Evolutionary conservation across 1,139 yeast species (phyloP).

Genomic region (Kurtzmaniella quercitrusa): DNA sequence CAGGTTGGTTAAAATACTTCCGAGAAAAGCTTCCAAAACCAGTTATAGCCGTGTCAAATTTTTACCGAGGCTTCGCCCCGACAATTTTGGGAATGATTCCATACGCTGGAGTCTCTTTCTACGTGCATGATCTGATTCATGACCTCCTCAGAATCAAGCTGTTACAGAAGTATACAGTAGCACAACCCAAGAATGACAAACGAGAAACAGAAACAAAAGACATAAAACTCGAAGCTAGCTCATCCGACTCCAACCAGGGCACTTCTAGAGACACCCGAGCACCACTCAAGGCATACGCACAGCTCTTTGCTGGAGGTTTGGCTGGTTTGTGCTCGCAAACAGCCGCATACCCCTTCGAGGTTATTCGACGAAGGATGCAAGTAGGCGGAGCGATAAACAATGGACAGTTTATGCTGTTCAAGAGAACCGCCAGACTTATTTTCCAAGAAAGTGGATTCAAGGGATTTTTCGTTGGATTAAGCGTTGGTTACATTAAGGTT

Average conservation of each 20-base stretch:
- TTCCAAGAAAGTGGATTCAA: conserved; percentile 69
- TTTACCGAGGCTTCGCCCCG: conserved; percentile 92
- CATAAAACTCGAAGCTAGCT: conserved; percentile 26
- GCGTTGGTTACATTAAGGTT: conserved; percentile 92
- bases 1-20: conserved; percentile 32
- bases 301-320: conserved; percentile 86
- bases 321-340: conserved; percentile 96
- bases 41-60: conserved; percentile 54
- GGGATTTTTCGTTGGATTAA: conserved; percentile 90
- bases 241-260: conserved; percentile 26
- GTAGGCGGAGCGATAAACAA: conserved; percentile 79
- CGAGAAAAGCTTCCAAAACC: conserved; percentile 31
- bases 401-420: conserved; percentile 56
- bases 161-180: conserved; percentile 57
- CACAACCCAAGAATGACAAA: conserved; percentile 8
- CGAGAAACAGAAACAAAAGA: conserved; percentile 42
- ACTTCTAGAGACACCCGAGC: conserved; percentile 50
- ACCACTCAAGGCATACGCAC: conserved; percentile 87
- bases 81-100: conserved; percentile 96
- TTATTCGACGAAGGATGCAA: conserved; percentile 91
- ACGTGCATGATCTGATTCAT: conserved; percentile 88
- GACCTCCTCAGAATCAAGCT: conserved; percentile 67
- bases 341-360: conserved; percentile 96
- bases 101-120: conserved; percentile 95
- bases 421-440: conserved; percentile 52